Evolutionary conservation across 2,329 filamentous ascomycete species (phyloP).

Genomic region (Clarireedia homoeocarpa): DNA sequence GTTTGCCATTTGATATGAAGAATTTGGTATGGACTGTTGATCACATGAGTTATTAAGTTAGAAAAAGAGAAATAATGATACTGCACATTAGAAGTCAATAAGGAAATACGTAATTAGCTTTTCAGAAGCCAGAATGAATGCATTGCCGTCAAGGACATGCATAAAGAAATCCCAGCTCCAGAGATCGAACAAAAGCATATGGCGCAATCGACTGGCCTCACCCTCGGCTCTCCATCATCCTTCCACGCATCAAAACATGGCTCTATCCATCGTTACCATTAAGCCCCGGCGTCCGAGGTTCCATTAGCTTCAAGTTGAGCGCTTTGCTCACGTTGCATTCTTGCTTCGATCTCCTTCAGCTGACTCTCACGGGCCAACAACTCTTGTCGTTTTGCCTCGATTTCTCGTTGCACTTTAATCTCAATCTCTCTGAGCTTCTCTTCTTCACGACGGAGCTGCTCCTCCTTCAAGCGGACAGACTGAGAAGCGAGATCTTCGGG

Average conservation of each 20-base stretch:
- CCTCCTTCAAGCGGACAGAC: slow-evolving; percentile 97
- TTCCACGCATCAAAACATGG: slow-evolving; percentile 12
- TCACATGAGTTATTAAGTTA: slow-evolving; percentile 8
- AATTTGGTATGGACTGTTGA: neutral
- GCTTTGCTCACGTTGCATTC: slow-evolving; percentile 83
- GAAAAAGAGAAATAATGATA: slow-evolving; percentile 22
- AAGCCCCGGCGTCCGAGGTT: slow-evolving; percentile 22
- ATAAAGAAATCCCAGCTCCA: slow-evolving; percentile 25
- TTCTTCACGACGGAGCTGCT: slow-evolving; percentile 97
- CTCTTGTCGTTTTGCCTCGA: slow-evolving; percentile 99
- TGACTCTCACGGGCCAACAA: slow-evolving; percentile 95
- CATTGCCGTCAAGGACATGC: slow-evolving; percentile 29
- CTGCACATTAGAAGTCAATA: slow-evolving; percentile 31
- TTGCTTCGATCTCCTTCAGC: slow-evolving; percentile 95
- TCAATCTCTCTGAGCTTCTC: slow-evolving; percentile 99
- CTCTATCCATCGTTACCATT: slow-evolving; percentile 11
- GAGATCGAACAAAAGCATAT: slow-evolving; percentile 19
- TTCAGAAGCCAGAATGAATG: slow-evolving; percentile 26
- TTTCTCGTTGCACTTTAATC: slow-evolving; percentile 98
- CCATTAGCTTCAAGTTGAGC: slow-evolving; percentile 35
- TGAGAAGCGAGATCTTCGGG: slow-evolving; percentile 95
- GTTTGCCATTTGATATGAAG: too few relatives aligned
- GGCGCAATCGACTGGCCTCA: slow-evolving; percentile 15
- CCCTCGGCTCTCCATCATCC: slow-evolving; percentile 12
- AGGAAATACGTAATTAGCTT: slow-evolving; percentile 29